Evolutionary conservation across 768 basidiomycete species (phyloP), one percentile per base, ranked within the genome.

Genomic region (Thelephora ganbajun): DNA sequence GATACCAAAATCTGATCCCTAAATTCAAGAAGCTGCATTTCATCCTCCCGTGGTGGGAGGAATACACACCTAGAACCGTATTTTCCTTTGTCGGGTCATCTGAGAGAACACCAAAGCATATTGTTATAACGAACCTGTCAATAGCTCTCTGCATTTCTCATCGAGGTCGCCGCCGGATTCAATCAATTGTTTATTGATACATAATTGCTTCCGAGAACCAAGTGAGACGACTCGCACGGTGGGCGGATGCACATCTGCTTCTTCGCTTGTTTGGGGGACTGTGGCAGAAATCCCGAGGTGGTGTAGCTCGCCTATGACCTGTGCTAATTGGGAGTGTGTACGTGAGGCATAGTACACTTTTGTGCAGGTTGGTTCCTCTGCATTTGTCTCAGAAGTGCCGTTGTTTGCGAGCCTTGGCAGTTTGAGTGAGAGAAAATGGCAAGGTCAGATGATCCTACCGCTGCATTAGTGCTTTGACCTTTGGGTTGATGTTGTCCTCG

Each of bases 331-430:
- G 1, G 93, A 93, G 63, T 99, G 94, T 0, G 94, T 99, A 30
- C 94, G 73, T 0, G 96, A 98, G 0, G 93, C 86, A 58, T 93
- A 96, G 61, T 79, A 96, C 51, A 98, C 82, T 69, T 90, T 86
- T 34, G 77, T 83, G 57, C 83, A 85, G 3, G 72, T 70, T 13
- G 72, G 71, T 49, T 80, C 70, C 51, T 80, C 80, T 41, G 57
- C 54, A 16, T 66, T 66, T 26, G 54, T 26, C 52, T 51, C 45
- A 35, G 47, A 19, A 41, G 35, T 35, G 59, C 37, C 58, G 9
- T 45, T 9, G 13, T 18, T 22, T 35, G 16, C 18, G 2, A 34
- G 46, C 11, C 30, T 19, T 5, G 14, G 16, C 5, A 13, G 26
- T 26, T 2, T 43, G 13, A 33, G 19, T 35, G 6, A 46, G 33